Evolutionary conservation across 169 alveolate species (phyloP).

Genomic region (Cryptosporidium sp.): DNA sequence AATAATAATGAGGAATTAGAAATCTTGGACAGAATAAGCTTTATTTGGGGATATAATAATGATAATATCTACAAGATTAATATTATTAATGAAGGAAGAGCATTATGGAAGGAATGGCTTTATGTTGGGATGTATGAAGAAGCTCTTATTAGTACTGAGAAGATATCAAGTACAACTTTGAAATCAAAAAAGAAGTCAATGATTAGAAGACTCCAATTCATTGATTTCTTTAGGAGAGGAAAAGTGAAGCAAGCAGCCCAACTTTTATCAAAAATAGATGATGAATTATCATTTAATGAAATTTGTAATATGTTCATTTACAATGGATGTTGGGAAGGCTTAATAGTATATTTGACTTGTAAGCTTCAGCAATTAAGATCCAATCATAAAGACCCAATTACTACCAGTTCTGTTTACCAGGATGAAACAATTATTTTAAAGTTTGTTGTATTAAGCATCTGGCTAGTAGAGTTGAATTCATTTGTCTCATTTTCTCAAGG

Average conservation of each 20-base stretch:
- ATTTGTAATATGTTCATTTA: constrained; percentile 52
- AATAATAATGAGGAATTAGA: constrained; percentile 25
- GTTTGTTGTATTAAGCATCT: constrained; percentile 32
- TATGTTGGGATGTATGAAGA: constrained; percentile 67
- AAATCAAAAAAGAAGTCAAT: constrained; percentile 5
- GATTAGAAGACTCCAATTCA: constrained; percentile 32
- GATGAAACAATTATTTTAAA: constrained; percentile 21
- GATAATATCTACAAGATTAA: constrained; percentile 53
- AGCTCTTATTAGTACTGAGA: constrained; percentile 27
- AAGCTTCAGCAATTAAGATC: constrained; percentile 41
- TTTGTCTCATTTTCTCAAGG: constrained; percentile 40
- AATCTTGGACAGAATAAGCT: constrained; percentile 36
- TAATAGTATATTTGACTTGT: constrained; percentile 20
- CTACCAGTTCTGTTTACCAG: not conserved
- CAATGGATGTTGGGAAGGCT: constrained; percentile 40
- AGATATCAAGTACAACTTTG: constrained; percentile 23
- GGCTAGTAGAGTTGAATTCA: constrained; percentile 58
- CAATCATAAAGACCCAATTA: constrained; percentile 13
- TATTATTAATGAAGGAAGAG: constrained; percentile 56
- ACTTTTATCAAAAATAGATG: constrained; percentile 25
- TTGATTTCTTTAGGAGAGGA: constrained; percentile 33
- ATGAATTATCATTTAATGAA: constrained; percentile 58
- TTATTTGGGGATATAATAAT: constrained; percentile 61
- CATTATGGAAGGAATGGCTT: constrained; percentile 66
- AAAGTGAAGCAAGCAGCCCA: constrained; percentile 24